Conservation (phyloP, 192 early-diverging fungal species). For the Phycomyces blakesleeanus region DNA sequence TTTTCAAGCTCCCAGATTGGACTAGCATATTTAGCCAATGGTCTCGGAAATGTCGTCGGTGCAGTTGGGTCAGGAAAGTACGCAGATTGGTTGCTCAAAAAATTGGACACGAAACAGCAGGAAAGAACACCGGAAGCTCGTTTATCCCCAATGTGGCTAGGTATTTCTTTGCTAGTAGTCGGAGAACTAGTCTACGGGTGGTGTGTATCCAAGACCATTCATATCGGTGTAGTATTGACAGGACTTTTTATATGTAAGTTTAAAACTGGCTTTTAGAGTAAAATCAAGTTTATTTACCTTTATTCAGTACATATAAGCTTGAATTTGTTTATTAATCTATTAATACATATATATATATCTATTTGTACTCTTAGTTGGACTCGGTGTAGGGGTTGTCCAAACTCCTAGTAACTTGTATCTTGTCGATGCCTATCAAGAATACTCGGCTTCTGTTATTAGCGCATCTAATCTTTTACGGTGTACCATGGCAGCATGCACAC, state of each 20-base stretch:
- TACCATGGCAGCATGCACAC: constrained; percentile 27
- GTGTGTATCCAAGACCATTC: constrained; percentile 14
- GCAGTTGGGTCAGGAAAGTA: constrained; percentile 25
- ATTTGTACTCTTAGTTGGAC: constrained; percentile 15
- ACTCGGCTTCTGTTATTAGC: constrained; percentile 27
- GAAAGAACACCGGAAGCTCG: constrained; percentile 18
- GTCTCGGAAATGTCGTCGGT: constrained; percentile 29
- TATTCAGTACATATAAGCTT: too few relatives aligned
- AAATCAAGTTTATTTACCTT: neutral
- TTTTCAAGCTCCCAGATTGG: constrained; percentile 25
- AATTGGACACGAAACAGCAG: neutral
- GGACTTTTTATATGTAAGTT: constrained; percentile 33
- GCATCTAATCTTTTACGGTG: constrained; percentile 31
- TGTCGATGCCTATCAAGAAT: constrained; percentile 22
- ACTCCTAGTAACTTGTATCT: constrained; percentile 38
- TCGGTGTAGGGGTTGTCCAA: constrained; percentile 33
- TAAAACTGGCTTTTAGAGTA: neutral
- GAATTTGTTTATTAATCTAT: neutral
- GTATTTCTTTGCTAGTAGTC: constrained; percentile 18
- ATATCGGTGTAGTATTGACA: constrained; percentile 14
- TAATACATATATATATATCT: neutral
- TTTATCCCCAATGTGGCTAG: constrained; percentile 29
- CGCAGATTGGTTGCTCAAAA: constrained; percentile 12
- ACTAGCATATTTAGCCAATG: constrained; percentile 29
- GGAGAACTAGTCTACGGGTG: constrained; percentile 35